Percentiles rank a stretch among this genome's conserved stretches.
phyloP scores from a whole-genome alignment of 2,329 filamentous ascomycete genomes.

The Colletotrichum lindemuthianum region DNA sequence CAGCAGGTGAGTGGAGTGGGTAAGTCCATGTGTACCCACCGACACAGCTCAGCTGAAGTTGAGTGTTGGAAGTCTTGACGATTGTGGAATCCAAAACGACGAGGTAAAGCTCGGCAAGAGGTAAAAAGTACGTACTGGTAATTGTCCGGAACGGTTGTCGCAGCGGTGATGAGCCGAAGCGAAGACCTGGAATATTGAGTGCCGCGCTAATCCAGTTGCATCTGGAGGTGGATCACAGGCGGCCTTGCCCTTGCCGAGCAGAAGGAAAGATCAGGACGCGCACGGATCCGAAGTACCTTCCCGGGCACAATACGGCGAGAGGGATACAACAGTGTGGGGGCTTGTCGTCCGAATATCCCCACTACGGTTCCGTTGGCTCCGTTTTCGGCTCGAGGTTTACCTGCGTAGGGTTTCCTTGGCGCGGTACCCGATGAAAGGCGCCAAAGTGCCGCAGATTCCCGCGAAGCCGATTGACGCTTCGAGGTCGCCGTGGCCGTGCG shows the following conservation, averaged over 20 bases:
- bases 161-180: slow-evolving; percentile 12
- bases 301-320: too few species aligned
- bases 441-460: slow-evolving; percentile 25
- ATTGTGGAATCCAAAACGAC: neutral
- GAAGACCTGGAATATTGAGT: too few species aligned
- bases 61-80: too few species aligned
- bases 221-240: neutral
- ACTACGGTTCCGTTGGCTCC: slow-evolving; percentile 18
- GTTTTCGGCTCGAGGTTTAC: slow-evolving; percentile 34
- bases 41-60: too few species aligned
- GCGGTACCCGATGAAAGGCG: slow-evolving; percentile 29
- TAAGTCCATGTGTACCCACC: too few species aligned
- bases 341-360: slow-evolving; percentile 2
- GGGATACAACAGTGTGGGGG: neutral
- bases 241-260: slow-evolving; percentile 12
- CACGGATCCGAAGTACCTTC: neutral
- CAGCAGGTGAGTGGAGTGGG: neutral
- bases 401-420: slow-evolving; percentile 14
- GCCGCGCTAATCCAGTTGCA: too few species aligned
- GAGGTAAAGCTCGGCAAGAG: neutral
- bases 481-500: slow-evolving; percentile 18
- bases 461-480: neutral
- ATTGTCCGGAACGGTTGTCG: slow-evolving; percentile 3
- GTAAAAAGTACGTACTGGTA: slow-evolving; percentile 7
- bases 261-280: neutral